These are phyloP conservation scores for Venturia oleaginea DNA, from an alignment of 2,329 filamentous ascomycete genomes.

Conservation along the genomic window DNA sequence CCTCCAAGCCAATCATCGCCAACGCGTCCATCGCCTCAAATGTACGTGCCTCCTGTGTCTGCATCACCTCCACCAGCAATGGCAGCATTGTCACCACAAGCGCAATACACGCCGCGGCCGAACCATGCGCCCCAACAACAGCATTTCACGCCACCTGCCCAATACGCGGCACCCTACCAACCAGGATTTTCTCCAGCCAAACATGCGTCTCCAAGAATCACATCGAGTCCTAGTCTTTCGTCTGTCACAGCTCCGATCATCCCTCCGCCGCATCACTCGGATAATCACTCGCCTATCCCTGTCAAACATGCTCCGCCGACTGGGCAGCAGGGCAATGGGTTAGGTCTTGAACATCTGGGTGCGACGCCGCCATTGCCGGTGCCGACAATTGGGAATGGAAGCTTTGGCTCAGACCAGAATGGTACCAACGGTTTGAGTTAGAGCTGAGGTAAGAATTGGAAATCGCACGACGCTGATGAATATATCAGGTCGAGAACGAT, in stretches of 20 bases:
- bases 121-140: background rate
- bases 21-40: background rate
- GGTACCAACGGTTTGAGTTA: background rate
- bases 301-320: background rate
- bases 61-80: background rate
- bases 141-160: background rate
- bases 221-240: constrained; percentile 1
- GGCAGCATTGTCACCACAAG: background rate
- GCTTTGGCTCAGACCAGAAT: background rate
- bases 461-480: background rate
- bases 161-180: background rate
- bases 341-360: background rate
- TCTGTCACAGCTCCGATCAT: background rate
- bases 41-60: background rate
- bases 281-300: background rate
- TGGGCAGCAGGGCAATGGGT: background rate
- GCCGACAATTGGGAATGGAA: background rate
- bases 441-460: background rate
- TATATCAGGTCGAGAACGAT: background rate
- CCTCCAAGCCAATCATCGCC: background rate
- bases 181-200: constrained; percentile 10
- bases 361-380: background rate
- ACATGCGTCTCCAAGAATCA: background rate
- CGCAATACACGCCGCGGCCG: constrained; percentile 5
- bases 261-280: background rate